Base-by-base conservation (phyloP, 192 early-diverging fungal species). In the Tieghemiomyces parasiticus region DNA sequence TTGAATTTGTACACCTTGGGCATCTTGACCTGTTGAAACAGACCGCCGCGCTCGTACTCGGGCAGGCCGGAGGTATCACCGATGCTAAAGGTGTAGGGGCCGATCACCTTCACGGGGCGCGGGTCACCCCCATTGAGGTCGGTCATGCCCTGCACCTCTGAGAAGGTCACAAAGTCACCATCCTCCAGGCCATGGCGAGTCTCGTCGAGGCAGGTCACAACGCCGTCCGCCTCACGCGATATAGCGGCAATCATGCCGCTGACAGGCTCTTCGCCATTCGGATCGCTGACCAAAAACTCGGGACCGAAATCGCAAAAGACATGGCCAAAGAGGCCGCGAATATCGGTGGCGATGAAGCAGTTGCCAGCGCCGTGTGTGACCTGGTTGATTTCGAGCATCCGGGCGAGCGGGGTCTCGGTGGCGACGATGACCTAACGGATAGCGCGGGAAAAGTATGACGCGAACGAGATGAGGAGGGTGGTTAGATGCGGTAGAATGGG, bases 151-250 rank as follows among this genome's bases (percentile, higher is more conserved):
- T 91, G 70, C 16, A 99, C 69, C 66, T 99, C 94, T 31, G 74
- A 78, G 66, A 99, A 99, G 4, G 89, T 90, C 31, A 99, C 94
- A 68, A 77, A 82, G 65, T 96, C 91, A 8, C 96, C 96, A 71
- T 97, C 94, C 68, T 95, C 93, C n/a, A 99, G 72, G 24, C 94
- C 94, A 65, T 99, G 96, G 31, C 96, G 85, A 22, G 89, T 83
- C 64, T 99, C 96, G 66, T 97, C 96, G 59, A 97, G 73, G 66
- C 91, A 94, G 16, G 93, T 92, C 26, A 99, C 92, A 54, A 93
- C 77, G 53, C 88, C 91, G 50, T 95, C 87, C 9, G 66, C 67
- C 24, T 89, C 80, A 58, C 76, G 78, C 33, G 75, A 72, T 42
- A 99, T 78, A 59, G 77, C 84, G 8, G 93, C 90, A 51, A 99